Conservation (phyloP, 164 flowering plant species). For the Amborella trichopoda region DNA sequence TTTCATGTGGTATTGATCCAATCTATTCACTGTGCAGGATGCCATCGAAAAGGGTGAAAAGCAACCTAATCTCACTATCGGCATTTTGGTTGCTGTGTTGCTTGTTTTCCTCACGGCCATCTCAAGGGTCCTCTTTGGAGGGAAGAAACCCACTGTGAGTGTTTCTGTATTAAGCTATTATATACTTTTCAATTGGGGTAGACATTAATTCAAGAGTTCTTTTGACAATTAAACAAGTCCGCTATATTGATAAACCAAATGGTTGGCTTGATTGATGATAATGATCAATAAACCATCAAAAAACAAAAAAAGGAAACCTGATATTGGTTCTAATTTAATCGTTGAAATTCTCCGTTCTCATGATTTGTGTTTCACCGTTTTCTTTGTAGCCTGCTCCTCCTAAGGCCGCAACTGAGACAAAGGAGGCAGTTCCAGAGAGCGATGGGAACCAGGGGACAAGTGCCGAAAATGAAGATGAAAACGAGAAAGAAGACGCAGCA, state of each 20-base stretch:
- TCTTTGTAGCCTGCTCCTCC: constrained; percentile 13
- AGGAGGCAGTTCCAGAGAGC: constrained; percentile 11
- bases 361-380: background rate
- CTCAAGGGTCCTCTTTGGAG: constrained; percentile 58
- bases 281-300: too few species aligned
- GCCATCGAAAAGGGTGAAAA: constrained; percentile 74
- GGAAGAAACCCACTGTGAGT: constrained; percentile 61
- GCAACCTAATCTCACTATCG: constrained; percentile 72
- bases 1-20: too few species aligned
- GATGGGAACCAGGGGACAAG: constrained; percentile 20
- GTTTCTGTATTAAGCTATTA: background rate
- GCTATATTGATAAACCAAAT: too few species aligned
- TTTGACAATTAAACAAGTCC: too few species aligned
- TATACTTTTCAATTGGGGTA: background rate
- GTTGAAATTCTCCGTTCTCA: background rate
- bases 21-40: constrained; percentile 67
- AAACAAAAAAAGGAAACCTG: too few species aligned
- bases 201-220: too few species aligned
- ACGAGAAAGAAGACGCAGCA: constrained; percentile 22
- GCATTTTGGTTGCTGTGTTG: constrained; percentile 41
- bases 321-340: background rate
- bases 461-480: constrained; percentile 29
- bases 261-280: too few species aligned
- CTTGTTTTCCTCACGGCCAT: constrained; percentile 39
- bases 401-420: constrained; percentile 9